Evolutionary conservation across 1,139 yeast species (phyloP).

Genomic region (Kodamaea derodonti): DNA sequence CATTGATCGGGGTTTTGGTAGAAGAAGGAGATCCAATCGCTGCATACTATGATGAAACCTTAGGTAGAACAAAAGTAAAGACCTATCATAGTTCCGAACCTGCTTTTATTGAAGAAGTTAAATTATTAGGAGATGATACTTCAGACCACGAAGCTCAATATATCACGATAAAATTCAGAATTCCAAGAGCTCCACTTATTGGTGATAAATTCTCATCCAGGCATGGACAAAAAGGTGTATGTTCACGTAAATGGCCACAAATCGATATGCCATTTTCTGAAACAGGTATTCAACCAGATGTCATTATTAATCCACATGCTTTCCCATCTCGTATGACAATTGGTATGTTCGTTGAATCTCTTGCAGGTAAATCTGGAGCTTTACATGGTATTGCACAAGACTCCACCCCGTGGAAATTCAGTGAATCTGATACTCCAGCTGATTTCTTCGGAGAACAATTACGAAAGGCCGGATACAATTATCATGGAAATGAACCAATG

Average conservation of each 20-base stretch:
- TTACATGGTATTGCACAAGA: slow-evolving; percentile 97
- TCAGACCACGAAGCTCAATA: slow-evolving; percentile 79
- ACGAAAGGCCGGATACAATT: slow-evolving; percentile 83
- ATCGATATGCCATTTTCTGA: slow-evolving; percentile 97
- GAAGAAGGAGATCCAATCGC: slow-evolving; percentile 96
- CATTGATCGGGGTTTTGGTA: slow-evolving; percentile 80
- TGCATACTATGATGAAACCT: slow-evolving; percentile 87
- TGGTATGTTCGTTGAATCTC: slow-evolving; percentile 98
- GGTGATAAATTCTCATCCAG: slow-evolving; percentile 98
- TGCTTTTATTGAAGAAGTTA: slow-evolving; percentile 93
- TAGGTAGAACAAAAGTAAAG: slow-evolving; percentile 87
- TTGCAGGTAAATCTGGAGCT: slow-evolving; percentile 98
- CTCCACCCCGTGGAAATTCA: slow-evolving; percentile 93
- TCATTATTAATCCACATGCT: slow-evolving; percentile 96
- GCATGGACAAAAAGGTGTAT: slow-evolving; percentile 99
- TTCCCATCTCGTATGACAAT: slow-evolving; percentile 99
- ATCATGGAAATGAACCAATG: slow-evolving; percentile 98
- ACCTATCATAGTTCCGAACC: slow-evolving; percentile 94
- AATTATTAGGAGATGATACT: slow-evolving; percentile 79
- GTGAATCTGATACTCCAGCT: slow-evolving; percentile 92
- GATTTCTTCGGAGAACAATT: slow-evolving; percentile 96
- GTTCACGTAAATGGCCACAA: slow-evolving; percentile 97
- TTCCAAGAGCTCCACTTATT: slow-evolving; percentile 88
- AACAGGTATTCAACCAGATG: slow-evolving; percentile 94
- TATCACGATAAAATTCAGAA: slow-evolving; percentile 83